Base-by-base conservation (phyloP, 768 basidiomycete genomes). In the Trametes meyenii region DNA sequence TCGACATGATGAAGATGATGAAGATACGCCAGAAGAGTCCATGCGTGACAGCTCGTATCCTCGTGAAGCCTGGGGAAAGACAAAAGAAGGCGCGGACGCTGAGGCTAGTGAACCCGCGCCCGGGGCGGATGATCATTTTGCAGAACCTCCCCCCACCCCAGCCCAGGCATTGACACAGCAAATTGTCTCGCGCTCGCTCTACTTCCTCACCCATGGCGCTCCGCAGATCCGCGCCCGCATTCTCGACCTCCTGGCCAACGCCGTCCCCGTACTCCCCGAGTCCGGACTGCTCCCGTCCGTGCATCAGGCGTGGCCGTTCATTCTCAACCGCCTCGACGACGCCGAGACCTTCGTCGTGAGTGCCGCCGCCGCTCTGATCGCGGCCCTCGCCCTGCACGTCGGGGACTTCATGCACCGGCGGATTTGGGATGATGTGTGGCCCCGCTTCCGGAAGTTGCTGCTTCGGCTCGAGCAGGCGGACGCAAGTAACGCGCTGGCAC, bases 361-460 rank as follows among this genome's bases (percentile, higher is more conserved):
- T 55, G 89, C 90, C 23, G 88, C 93, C 0, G 87, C 89, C 1
- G 76, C 74, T 3, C 76, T 97, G 45, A 76, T 98, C n/a, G 89
- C 91, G 65, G 75, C 83, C 0, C 78, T 99, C 40, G 83, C 85
- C 0, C 75, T 69, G 39, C 79, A 91, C 65, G 83, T 86, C 26
- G 97, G 96, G 24, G 84, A 83, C 55, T 97, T 92, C 75, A 96
- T 98, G 91, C 83, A 82, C 50, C 79, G 85, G 36, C 80, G 90
- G 56, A 82, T 98, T 35, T 90, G 95, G 85, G 93, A 97, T 65
- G 92, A 98, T 64, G 83, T 94, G 19, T 98, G 96, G 96, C 96
- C 96, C 1, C 84, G 82, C 43, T 92, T 96, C 70, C 78, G 76
- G 40, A 68, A 64, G 10, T 79, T 97, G 59, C 74, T 98, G 40